A percentile compares a stretch with the other conserved stretches of the same genome.
Evolutionary conservation across 1,139 yeast genomes (phyloP).

Genomic region (Spathaspora sp.): DNA sequence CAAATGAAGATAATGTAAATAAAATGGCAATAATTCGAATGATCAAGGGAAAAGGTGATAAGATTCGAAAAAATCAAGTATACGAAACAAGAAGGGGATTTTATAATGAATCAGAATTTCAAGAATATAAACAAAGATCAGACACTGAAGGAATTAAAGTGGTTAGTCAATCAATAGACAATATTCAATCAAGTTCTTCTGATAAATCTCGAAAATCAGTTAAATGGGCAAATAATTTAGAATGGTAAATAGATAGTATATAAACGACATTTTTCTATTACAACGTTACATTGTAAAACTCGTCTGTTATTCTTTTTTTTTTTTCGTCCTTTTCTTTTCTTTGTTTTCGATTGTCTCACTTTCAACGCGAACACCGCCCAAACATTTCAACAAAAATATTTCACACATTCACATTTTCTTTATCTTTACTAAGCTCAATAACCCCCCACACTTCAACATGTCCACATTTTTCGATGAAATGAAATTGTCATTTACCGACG

Average conservation of each 20-base stretch:
- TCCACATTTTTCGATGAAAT: conserved; percentile 78
- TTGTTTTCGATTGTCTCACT: neutral
- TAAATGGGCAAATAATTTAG: conserved; percentile 54
- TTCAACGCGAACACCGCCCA: neutral
- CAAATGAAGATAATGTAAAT: conserved; percentile 39
- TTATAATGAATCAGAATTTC: conserved; percentile 31
- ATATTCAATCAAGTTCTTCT: neutral
- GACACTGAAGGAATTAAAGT: conserved; percentile 15
- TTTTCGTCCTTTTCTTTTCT: no score
- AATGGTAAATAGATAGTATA: conserved; percentile 35
- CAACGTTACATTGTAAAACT: conserved; percentile 1
- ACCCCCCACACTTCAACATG: no score
- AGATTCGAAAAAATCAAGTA: neutral
- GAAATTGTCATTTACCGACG: conserved; percentile 74
- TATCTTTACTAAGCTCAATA: neutral
- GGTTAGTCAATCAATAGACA: conserved; percentile 14
- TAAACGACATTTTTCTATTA: neutral
- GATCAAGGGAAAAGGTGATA: conserved; percentile 22
- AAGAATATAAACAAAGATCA: conserved; percentile 16
- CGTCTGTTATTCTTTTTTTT: no score
- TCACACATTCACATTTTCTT: neutral
- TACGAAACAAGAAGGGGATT: conserved; percentile 22
- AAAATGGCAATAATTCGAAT: conserved; percentile 62
- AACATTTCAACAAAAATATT: neutral
- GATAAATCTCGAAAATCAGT: conserved; percentile 19